These are phyloP conservation scores for Carex myosuroides DNA, from an alignment of 176 grass and related monocot species.

Conservation along the genomic window DNA sequence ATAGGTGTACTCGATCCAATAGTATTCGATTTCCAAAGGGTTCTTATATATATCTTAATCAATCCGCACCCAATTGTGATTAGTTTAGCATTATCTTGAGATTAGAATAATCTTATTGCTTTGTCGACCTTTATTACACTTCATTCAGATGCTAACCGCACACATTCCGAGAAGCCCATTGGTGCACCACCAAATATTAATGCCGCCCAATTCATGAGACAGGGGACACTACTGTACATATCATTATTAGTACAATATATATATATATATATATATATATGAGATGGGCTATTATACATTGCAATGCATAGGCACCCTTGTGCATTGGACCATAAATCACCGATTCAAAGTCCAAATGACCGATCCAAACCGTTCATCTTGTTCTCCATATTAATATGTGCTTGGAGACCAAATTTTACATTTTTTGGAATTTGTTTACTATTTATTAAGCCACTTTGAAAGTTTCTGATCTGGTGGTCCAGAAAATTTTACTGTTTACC, in stretches of 20 bases:
- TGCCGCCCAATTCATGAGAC: background rate
- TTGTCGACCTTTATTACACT: conserved; percentile 15
- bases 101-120: conserved; percentile 31
- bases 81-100: conserved; percentile 51
- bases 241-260: background rate
- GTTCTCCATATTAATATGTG: too few species aligned
- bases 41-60: conserved; percentile 17
- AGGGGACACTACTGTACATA: background rate
- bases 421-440: too few species aligned
- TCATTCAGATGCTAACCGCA: conserved; percentile 1
- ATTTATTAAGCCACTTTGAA: too few species aligned
- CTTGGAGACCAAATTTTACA: too few species aligned
- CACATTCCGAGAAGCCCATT: background rate
- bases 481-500: too few species aligned
- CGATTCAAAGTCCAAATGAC: too few species aligned
- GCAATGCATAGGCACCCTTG: too few species aligned
- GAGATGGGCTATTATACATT: too few species aligned
- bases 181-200: background rate
- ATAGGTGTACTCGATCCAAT: background rate
- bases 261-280: background rate
- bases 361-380: too few species aligned
- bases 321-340: too few species aligned
- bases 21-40: conserved; percentile 11
- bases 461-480: too few species aligned
- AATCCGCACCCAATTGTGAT: conserved; percentile 38